Evolutionary conservation across 352 stramenopile species (phyloP).

Genomic region (Phytophthora agathidicida): DNA sequence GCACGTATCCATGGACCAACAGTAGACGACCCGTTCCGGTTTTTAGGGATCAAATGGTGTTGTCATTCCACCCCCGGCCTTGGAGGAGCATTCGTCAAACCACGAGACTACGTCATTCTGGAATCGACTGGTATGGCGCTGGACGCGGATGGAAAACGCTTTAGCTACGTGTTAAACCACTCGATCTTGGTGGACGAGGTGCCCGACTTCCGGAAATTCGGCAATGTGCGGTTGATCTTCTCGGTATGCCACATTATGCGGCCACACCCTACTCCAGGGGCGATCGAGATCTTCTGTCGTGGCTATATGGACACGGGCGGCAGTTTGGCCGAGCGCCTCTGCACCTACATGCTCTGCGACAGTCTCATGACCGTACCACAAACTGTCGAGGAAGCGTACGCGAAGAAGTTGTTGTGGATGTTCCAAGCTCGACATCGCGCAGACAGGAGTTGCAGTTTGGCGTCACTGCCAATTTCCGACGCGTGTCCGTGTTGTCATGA

Average conservation of each 20-base stretch:
- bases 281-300: conserved; percentile 48
- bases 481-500: conserved; percentile 35
- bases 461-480: conserved; percentile 14
- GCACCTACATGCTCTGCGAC: conserved; percentile 43
- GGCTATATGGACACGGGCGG: conserved; percentile 42
- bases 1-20: conserved; percentile 41
- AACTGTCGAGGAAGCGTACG: conserved; percentile 50
- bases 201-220: conserved; percentile 33
- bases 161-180: conserved; percentile 42
- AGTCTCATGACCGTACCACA: conserved; percentile 36
- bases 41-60: conserved; percentile 57
- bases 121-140: conserved; percentile 53
- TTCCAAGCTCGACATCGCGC: conserved; percentile 1
- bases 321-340: conserved; percentile 18
- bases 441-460: conserved; percentile 4
- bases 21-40: conserved; percentile 48
- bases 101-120: conserved; percentile 54
- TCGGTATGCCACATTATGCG: conserved; percentile 48
- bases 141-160: conserved; percentile 33
- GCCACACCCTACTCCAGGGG: conserved; percentile 21
- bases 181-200: conserved; percentile 37
- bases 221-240: conserved; percentile 28
- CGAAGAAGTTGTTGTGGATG: conserved; percentile 61
- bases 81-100: conserved; percentile 39
- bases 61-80: conserved; percentile 9